Evolutionary conservation across 2,329 filamentous ascomycete species (phyloP), one percentile per base, ranked within the genome.

Genomic region (Malbranchea zuffiana): DNA sequence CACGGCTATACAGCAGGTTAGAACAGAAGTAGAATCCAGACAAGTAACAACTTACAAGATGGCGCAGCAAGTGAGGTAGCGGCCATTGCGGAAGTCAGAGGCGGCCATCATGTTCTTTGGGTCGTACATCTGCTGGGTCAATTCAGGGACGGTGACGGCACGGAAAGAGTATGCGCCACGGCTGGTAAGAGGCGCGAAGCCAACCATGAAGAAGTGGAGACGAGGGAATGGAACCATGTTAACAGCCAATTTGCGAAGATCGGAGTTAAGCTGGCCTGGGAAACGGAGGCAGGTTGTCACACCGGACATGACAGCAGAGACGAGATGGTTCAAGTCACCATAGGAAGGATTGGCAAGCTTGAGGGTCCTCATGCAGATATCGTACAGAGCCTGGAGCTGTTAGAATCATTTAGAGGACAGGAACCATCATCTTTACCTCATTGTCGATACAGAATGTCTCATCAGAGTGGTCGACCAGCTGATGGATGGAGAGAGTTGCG

Each of bases 81-180:
- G 90, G 66, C 90, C 90, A 68, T 96, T 98, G 59, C 90, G 85
- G 86, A 98, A 98, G 74, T 98, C 90, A 48, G 87, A 92, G 50
- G 90, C 90, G 70, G 90, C 90, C 90, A 98, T 98, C 88, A 98
- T 98, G 81, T 98, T 98, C 86, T 96, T 98, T 60, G 90, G 88
- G 74, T 98, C 90, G 75, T 93, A 98, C 86, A 98, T 96, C 70
- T 98, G 90, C 75, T 98, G 90, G 58, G 90, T 96, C 66, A 98
- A 78, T 75, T 98, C 90, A 41, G 90, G 88, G 45, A 98, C 90
- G 59, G 81, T 87, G 66, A 96, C 82, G 51, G 90, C 88, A 62
- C 90, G 90, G 88, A 96, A 98, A 54, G 83, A 85, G 75, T 92
- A 68, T 51, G 88, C 82, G 56, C 80, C 79, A 66, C 82, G 80